phyloP scores from a whole-genome alignment of 139 green algal genomes.

The Picochlorum sp. region DNA sequence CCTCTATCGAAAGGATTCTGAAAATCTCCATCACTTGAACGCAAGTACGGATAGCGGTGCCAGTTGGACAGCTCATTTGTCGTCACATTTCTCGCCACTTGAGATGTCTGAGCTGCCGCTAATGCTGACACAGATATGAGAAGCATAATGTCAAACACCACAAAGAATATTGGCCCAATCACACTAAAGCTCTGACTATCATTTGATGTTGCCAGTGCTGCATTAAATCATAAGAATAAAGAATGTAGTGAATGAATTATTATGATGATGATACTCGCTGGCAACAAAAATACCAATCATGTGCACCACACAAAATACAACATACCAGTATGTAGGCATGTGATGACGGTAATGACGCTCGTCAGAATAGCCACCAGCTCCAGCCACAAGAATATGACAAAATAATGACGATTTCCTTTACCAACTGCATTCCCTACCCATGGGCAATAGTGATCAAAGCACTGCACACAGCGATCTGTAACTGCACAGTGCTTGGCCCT shows the following conservation, averaged over 20 bases:
- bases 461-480: constrained; percentile 75
- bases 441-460: constrained; percentile 97
- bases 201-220: neutral
- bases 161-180: constrained; percentile 49
- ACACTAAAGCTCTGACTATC: neutral
- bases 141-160: constrained; percentile 69
- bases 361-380: constrained; percentile 63
- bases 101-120: constrained; percentile 56
- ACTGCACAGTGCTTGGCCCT: constrained; percentile 85
- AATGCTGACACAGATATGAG: constrained; percentile 68
- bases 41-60: constrained; percentile 80
- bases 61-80: constrained; percentile 96
- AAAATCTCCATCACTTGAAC: constrained; percentile 54
- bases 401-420: constrained; percentile 71
- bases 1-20: constrained; percentile 81
- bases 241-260: neutral
- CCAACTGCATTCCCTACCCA: constrained; percentile 87
- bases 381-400: constrained; percentile 79
- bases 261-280: neutral
- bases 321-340: constrained; percentile 9
- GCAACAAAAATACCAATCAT: neutral
- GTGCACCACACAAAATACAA: neutral
- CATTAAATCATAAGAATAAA: neutral
- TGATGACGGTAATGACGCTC: constrained; percentile 29
- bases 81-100: constrained; percentile 81